Conservation (phyloP, 257 asterid genomes). For the Primulina tabacum region DNA sequence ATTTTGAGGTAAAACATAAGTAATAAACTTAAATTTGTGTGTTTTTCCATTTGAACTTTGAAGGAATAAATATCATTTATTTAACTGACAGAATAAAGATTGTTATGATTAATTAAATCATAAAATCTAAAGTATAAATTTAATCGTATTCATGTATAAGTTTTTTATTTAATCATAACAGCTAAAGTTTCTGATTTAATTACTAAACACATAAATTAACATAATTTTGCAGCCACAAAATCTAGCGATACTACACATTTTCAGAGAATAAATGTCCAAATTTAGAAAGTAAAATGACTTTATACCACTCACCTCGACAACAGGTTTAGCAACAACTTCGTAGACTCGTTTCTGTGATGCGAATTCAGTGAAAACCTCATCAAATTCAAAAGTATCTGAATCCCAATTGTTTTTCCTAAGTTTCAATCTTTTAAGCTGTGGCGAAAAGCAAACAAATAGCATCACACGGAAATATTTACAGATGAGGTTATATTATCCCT, state of each 20-base stretch:
- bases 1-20: background rate
- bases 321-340: constrained; percentile 99
- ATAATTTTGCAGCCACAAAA: background rate
- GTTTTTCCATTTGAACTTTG: background rate
- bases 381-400: constrained; percentile 94
- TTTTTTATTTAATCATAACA: too few relatives aligned
- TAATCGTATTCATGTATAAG: too few relatives aligned
- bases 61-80: background rate
- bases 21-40: background rate
- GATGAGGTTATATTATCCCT: background rate
- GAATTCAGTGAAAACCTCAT: constrained; percentile 88
- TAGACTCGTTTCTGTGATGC: constrained; percentile 98
- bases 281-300: constrained; percentile 4
- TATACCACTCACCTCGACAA: constrained; percentile 74
- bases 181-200: too few relatives aligned
- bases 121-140: too few relatives aligned
- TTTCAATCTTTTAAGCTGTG: constrained; percentile 92
- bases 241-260: background rate
- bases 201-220: constrained; percentile 1
- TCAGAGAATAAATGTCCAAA: constrained; percentile 9
- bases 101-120: too few relatives aligned
- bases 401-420: constrained; percentile 99
- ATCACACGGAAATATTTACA: constrained; percentile 24
- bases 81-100: background rate
- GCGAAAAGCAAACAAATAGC: constrained; percentile 23